Percentiles rank a stretch among this genome's conserved stretches.
Evolutionary conservation across 2,329 filamentous ascomycete species (phyloP).

Genomic region (Neonectria coccinea): DNA sequence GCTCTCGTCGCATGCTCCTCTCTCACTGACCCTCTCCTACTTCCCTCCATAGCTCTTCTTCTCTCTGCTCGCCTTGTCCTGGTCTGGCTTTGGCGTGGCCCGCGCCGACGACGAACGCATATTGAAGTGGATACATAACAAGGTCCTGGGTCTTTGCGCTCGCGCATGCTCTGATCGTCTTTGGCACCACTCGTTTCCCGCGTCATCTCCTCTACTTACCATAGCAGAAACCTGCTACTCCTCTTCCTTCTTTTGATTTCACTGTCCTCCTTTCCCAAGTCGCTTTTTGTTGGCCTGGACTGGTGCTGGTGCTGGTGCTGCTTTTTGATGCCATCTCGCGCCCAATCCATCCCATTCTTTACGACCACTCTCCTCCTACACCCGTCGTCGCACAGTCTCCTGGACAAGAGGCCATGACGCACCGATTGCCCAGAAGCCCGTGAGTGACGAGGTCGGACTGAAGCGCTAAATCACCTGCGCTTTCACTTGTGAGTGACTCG

Average conservation of each 20-base stretch:
- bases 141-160: conserved; percentile 37
- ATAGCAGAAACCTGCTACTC: conserved; percentile 36
- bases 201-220: conserved; percentile 33
- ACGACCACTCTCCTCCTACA: conserved; percentile 21
- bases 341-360: conserved; percentile 10
- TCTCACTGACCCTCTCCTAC: conserved; percentile 5
- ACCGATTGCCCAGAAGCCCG: conserved; percentile 29
- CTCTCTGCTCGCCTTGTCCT: conserved; percentile 34
- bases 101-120: conserved; percentile 32
- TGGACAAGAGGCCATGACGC: conserved; percentile 39
- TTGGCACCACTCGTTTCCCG: conserved; percentile 34
- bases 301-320: conserved; percentile 43
- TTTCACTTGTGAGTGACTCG: conserved; percentile 38
- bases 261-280: conserved; percentile 24
- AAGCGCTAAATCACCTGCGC: conserved; percentile 29
- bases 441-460: conserved; percentile 34
- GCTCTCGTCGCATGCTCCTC: not conserved
- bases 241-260: conserved; percentile 30
- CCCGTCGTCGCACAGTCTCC: conserved; percentile 21
- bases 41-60: conserved; percentile 39
- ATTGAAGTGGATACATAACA: conserved; percentile 43
- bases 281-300: conserved; percentile 34
- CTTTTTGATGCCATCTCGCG: conserved; percentile 31
- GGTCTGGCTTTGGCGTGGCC: conserved; percentile 38
- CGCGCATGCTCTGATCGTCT: conserved; percentile 44